phyloP scores from a whole-genome alignment of 2,329 filamentous ascomycete species.

The Cercospora sp. region DNA sequence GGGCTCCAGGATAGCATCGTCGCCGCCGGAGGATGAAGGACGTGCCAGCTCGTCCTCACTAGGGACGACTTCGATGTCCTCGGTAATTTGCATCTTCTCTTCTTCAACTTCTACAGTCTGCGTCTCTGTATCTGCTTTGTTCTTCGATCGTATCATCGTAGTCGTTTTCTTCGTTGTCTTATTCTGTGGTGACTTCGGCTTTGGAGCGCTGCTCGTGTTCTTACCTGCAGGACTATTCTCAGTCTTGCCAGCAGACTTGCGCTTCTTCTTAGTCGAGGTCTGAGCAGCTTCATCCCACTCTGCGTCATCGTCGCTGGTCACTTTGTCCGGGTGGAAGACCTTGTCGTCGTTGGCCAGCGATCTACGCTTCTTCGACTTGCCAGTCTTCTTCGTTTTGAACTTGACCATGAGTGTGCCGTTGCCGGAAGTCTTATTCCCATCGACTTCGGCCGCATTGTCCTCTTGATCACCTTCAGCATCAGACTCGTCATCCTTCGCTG shows the following conservation, averaged over 20 bases:
- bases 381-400: slow-evolving; percentile 32
- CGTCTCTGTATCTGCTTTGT: slow-evolving; percentile 18
- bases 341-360: slow-evolving; percentile 20
- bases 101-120: slow-evolving; percentile 7
- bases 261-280: slow-evolving; percentile 36
- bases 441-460: not conserved
- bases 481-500: not conserved
- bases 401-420: slow-evolving; percentile 26
- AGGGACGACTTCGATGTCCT: slow-evolving; percentile 26
- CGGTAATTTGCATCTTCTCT: slow-evolving; percentile 13
- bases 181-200: slow-evolving; percentile 22
- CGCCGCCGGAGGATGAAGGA: slow-evolving; percentile 26
- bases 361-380: slow-evolving; percentile 20
- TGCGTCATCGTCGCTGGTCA: slow-evolving; percentile 30
- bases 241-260: slow-evolving; percentile 33
- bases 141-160: slow-evolving; percentile 15
- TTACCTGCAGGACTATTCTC: slow-evolving; percentile 15
- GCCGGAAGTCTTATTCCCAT: not conserved
- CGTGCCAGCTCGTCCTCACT: slow-evolving; percentile 32
- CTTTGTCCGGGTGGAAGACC: slow-evolving; percentile 9
- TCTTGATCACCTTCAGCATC: not conserved
- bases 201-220: slow-evolving; percentile 16
- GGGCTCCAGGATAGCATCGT: slow-evolving; percentile 34
- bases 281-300: slow-evolving; percentile 30
- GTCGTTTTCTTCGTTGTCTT: slow-evolving; percentile 19